These are phyloP conservation scores for Rhodotorula sp. DNA, from an alignment of 1,284 basidiomycete species.

Conservation along the genomic window DNA sequence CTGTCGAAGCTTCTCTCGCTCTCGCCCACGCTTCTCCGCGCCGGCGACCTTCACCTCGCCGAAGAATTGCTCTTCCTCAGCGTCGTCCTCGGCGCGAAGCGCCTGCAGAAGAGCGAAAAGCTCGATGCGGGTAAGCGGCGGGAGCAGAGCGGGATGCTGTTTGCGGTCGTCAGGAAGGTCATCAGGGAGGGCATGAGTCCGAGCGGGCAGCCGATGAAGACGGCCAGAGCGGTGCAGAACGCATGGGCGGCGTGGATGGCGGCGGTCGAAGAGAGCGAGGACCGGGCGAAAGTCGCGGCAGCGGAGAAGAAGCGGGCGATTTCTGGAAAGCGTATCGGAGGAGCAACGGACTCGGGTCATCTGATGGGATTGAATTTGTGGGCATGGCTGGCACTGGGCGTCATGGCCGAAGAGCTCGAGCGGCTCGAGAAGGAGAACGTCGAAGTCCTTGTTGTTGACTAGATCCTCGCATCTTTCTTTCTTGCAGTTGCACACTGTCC, in stretches of 20 bases:
- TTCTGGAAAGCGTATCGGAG: not conserved
- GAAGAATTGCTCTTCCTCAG: conserved; percentile 26
- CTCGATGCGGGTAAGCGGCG: not conserved
- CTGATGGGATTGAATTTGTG: not conserved
- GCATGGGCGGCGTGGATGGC: conserved; percentile 20
- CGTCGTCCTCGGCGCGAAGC: conserved; percentile 3
- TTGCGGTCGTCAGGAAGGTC: conserved; percentile 7
- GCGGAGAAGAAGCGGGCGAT: not conserved
- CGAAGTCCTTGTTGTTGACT: conserved; percentile 12
- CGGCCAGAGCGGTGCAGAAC: not conserved
- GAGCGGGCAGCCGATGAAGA: no score
- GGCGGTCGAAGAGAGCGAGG: conserved; percentile 12
- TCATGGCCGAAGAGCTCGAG: conserved; percentile 7
- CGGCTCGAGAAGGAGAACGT: not conserved
- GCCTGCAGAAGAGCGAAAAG: conserved; percentile 7
- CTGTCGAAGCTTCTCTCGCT: conserved; percentile 3
- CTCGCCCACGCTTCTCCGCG: not conserved
- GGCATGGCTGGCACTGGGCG: conserved; percentile 18
- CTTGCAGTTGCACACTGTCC: not conserved
- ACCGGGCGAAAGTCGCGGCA: conserved; percentile 1
- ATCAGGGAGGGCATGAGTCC: not conserved
- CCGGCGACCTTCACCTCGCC: not conserved
- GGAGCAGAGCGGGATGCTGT: conserved; percentile 20
- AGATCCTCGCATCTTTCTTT: not conserved
- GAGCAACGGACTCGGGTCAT: not conserved